Evolutionary conservation across 257 asterid species (phyloP), one percentile per base, ranked within the genome.

Genomic region (Mitragyna speciosa): DNA sequence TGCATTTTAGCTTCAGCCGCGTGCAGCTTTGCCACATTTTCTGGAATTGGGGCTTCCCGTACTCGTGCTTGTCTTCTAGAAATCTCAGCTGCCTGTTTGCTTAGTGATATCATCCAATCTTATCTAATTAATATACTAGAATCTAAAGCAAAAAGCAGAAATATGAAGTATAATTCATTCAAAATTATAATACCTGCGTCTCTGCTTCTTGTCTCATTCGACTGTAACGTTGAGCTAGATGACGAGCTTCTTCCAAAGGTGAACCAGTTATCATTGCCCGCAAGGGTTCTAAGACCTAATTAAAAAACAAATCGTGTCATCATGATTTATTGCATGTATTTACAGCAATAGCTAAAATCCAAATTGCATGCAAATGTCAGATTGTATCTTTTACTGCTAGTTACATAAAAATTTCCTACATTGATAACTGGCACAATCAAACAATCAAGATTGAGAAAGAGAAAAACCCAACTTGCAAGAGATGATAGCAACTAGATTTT

Each of bases 241-340:
- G 97, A n/a, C 98, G 97, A 85, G 99, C 99, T 84, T 95, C 99
- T 87, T 95, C 99, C 67, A 95, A 84, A 70, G 96, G 98, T 82
- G 97, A 87, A 75, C 98, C 92, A 59, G 33, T 48, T 81, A 88
- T 89, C 96, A 95, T 91, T 75, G 97, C 94, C 83, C 99, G 89
- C 89, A 96, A 84, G 75, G 99, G 99, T 83, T 96, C 99, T 72
- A 96, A 84, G 24, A 96, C 98, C 99, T 96, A 83, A 45, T 83
- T 83, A 52, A 8, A 47, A 64, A 72, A n/a, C 15, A 26, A n/a
- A 31, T 7, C 11, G 51, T 11, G 16, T 31, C 39, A 33, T 64
- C 45, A 72, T 6, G 26, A 16, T 28, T 49, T n/a, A n/a, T 31
- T 31, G 36, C 71, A 43, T 26, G 68, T 16, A 1, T 7, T 45